Conservation (phyloP, 164 flowering plant species). For the Taxillus chinensis region DNA sequence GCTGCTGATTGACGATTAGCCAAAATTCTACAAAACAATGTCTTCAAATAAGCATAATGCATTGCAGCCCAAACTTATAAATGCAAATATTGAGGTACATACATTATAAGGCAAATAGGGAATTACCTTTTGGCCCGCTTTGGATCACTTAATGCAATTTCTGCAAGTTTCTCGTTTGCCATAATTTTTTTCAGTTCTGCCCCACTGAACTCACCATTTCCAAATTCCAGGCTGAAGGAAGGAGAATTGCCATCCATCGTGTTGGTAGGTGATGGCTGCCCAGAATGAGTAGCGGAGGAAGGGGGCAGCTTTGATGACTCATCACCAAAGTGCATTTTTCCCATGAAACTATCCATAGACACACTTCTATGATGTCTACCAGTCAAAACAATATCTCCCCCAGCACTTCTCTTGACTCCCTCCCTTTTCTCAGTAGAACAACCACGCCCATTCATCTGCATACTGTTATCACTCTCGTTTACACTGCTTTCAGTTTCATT, state of each 20-base stretch:
- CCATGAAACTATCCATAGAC: constrained; percentile 1
- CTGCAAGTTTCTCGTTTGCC: constrained; percentile 68
- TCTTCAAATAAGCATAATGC: neutral
- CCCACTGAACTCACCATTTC: constrained; percentile 56
- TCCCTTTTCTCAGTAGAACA: neutral
- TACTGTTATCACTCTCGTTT: neutral
- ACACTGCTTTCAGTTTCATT: constrained; percentile 8
- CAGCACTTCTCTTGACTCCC: neutral
- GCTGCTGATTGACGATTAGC: constrained; percentile 99
- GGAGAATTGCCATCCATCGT: constrained; percentile 52
- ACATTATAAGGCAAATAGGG: neutral
- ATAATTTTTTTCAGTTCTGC: constrained; percentile 64
- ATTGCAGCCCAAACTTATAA: too few species aligned
- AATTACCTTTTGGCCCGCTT: constrained; percentile 59
- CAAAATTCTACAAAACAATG: constrained; percentile 53
- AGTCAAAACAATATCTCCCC: neutral
- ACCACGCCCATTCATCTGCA: constrained; percentile 2
- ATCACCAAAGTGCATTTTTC: constrained; percentile 2
- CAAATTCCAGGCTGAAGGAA: constrained; percentile 52
- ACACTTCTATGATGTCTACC: neutral
- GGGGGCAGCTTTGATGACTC: constrained; percentile 1
- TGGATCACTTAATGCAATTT: constrained; percentile 56
- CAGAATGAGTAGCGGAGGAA: constrained; percentile 9
- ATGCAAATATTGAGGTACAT: too few species aligned
- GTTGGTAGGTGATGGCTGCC: constrained; percentile 52